Conservation (phyloP, 805 yeast species). For the Candida quercuum region DNA sequence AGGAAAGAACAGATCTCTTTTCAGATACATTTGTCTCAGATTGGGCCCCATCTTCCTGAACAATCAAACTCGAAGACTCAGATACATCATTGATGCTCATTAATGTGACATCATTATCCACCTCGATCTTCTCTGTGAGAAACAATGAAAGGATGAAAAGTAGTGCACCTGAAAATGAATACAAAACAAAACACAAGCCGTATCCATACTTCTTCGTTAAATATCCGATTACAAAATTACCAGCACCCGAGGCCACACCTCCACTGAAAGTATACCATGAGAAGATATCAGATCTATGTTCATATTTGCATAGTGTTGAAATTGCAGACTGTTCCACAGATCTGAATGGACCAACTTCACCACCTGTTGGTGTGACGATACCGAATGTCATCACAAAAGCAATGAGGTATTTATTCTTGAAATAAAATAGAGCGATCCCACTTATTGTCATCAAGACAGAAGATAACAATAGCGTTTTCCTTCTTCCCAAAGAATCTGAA, state of each 20-base stretch:
- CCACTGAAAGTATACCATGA: conserved; percentile 55
- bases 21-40: conserved; percentile 1
- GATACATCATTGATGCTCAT: not conserved
- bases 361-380: conserved; percentile 53
- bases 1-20: conserved; percentile 2
- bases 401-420: conserved; percentile 30
- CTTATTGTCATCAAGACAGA: conserved; percentile 38
- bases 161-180: conserved; percentile 4
- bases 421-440: conserved; percentile 33
- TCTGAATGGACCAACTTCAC: conserved; percentile 55
- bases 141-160: conserved; percentile 2
- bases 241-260: conserved; percentile 40
- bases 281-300: conserved; percentile 45
- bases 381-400: conserved; percentile 39
- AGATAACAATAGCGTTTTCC: conserved; percentile 33
- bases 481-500: conserved; percentile 45
- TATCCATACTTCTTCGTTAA: conserved; percentile 16
- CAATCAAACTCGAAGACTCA: conserved; percentile 2
- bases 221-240: conserved; percentile 37
- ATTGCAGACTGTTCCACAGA: conserved; percentile 50
- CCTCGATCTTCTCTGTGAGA: conserved; percentile 11
- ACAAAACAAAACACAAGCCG: conserved; percentile 9
- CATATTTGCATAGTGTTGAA: conserved; percentile 38
- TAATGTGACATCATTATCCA: conserved; percentile 8
- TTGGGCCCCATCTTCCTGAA: not conserved